Base-by-base conservation (phyloP, 495 filamentous ascomycete species). In the Penicillium fimorum region DNA sequence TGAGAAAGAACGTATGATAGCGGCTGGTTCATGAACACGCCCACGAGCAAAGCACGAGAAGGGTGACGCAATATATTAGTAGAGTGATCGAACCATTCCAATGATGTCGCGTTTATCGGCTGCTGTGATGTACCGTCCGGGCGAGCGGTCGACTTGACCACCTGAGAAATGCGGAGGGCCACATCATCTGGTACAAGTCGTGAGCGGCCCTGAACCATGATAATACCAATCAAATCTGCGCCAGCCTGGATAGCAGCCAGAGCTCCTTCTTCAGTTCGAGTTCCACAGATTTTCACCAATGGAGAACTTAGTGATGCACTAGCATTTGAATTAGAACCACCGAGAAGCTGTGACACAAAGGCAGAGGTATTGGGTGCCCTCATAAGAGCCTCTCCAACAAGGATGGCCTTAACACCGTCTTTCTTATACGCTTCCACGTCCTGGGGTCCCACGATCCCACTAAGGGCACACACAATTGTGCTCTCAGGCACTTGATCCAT, bases 341-440 rank as follows among this genome's bases (percentile, higher is more conserved):
- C 85, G 53, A 96, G 87, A 29, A 99, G 84, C 48, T 90, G 76
- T 10, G 81, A 74, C 68, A 96, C 91, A 70, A 97, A 99, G 10
- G 80, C 76, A 4, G 88, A 83, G 42, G 92, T 87, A 52, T 93
- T 81, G 3, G 79, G 60, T 5, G 94, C 94, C 37, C 90, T 84
- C 94, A 99, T 97, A 60, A 99, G 82, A 46, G 94, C 89, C 67
- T 99, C 94, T 5, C 94, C 94, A 10, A 99, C 93, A 5, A 99
- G 81, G 27, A 99, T 87, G 47, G 93, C 94, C 54, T 91, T 89
- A 41, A 99, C 91, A 9, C 91, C 91, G 55, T 96, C 92, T 44
- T 84, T 87, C 62, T 88, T 85, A 68, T 96, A 96, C 35, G 88
- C 84, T 53, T 91, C 81, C 2, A 97, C 92, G 67, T 99, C 95